A percentile compares a stretch with the other conserved stretches of the same genome.
Conservation (phyloP, 352 stramenopile species). For the Globisporangium barbulae region DNA sequence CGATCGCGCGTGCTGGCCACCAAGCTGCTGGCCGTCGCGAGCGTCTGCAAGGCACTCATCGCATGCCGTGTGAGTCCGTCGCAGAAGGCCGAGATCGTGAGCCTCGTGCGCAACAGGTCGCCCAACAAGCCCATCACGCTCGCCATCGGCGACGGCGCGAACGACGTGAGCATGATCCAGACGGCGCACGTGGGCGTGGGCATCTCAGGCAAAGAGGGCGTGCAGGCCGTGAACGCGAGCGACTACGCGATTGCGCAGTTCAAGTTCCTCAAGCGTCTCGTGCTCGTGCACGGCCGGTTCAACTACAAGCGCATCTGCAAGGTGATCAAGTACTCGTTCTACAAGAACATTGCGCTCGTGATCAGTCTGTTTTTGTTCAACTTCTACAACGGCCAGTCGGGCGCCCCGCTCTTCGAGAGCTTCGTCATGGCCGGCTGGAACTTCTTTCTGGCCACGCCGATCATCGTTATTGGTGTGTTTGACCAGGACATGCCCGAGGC, state of each 20-base stretch:
- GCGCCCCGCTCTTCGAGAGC: conserved; percentile 70
- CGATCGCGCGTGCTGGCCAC: conserved; percentile 30
- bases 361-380: conserved; percentile 91
- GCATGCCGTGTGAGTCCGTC: conserved; percentile 79
- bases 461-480: conserved; percentile 77
- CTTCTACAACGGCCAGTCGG: conserved; percentile 92
- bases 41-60: conserved; percentile 74
- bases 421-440: conserved; percentile 79
- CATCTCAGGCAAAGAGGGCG: conserved; percentile 96
- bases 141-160: conserved; percentile 97
- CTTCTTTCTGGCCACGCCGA: conserved; percentile 90
- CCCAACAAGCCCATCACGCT: conserved; percentile 82
- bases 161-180: conserved; percentile 99
- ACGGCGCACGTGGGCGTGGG: conserved; percentile 96
- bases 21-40: conserved; percentile 52
- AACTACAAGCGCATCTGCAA: conserved; percentile 96
- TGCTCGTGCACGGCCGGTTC: conserved; percentile 96
- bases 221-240: conserved; percentile 95
- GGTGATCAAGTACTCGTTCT: conserved; percentile 97
- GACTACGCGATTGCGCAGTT: conserved; percentile 96
- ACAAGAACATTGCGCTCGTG: conserved; percentile 97
- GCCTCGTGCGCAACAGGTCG: conserved; percentile 49
- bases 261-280: conserved; percentile 88
- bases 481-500: conserved; percentile 64
- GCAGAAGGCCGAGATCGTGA: conserved; percentile 81